Evolutionary conservation across 352 stramenopile species (phyloP), one percentile per base, ranked within the genome.

Genomic region (Phytophthora palmivora): DNA sequence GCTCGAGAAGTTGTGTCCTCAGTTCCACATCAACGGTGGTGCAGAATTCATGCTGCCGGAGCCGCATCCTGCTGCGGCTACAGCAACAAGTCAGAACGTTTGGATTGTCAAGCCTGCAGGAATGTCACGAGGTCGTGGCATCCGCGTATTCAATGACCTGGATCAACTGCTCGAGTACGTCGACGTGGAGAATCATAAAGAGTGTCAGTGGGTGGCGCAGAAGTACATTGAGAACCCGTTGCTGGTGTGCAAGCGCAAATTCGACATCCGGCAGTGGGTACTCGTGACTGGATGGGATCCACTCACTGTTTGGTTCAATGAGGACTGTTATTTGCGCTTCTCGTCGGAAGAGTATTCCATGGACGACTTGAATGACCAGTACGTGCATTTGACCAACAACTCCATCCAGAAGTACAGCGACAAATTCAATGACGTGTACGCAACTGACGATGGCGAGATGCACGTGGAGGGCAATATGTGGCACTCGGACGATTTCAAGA

Each of bases 351-450:
- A 85, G 49, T 93, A 91, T 67, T 84, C 81, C 34, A 87, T 80
- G 52, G 73, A 91, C n/a, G 81, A 95, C 58, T 53, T 94, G 43
- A 82, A 64, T 11, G 92, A 98, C 63, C 74, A 83, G 55, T 97
- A 95, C 78, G 86, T 98, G 45, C 94, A 98, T 67, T 63, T 98
- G 33, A 96, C 94, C 28, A 98, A 98, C 75, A 98, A 98, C 77
- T 96, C 78, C 42, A 97, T 98, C 63, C 85, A 92, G 61, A 98
- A 98, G 76, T 84, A 96, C 63, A 92, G 75, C 45, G 82, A 96
- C 58, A 95, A 96, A 49, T 98, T 97, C 58, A 63, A 94, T 55
- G 72, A 91, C 45, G 76, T 84, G 12, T 92, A 94, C 58, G 65
- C 70, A 2, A 91, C 82, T 2, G 78, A 82, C 12, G 82, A 91